Evolutionary conservation across 192 early-diverging fungal species (phyloP), one percentile per base, ranked within the genome.

Genomic region (Backusella australiensis): DNA sequence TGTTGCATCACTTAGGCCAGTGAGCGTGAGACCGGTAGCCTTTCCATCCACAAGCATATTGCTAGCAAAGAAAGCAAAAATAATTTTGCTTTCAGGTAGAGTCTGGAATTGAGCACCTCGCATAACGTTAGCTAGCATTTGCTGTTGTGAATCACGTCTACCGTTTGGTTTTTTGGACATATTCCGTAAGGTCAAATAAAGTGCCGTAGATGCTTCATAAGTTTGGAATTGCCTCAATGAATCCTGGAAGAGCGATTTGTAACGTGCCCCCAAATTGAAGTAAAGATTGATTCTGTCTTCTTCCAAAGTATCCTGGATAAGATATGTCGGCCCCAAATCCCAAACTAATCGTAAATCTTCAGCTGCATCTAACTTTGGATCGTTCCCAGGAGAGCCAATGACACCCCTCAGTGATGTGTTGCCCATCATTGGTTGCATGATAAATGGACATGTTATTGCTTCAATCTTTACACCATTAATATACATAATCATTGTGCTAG

Each of bases 241-340:
- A 70, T 90, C 92, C 72, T 92, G 91, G 66, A 88, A 93, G 69
- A 89, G 85, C 1, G 86, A 85, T 29, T 81, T 82, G 80, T 93
- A 93, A 0, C 91, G 84, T 41, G 89, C 85, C 6, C 92, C 90
- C 12, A 93, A 78, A 44, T 92, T 84, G 82, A 86, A 91, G 21
- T 90, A 83, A 0, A 91, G 78, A 67, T 86, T 86, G 42, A 92
- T 80, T 21, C 85, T 78, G 76, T 90, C 88, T 1, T 80, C 83
- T 78, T 93, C 90, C 39, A 93, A 38, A 9, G 81, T 79, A 49
- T 92, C 92, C 32, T 81, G 85, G 32, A 93, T 81, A 21, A 93
- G 75, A 71, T 93, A 93, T 19, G 82, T 85, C 36, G 91, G 89
- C 6, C 92, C 92, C 9, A 92, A 72, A 74, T 93, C 84, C 89